Base-by-base conservation (phyloP, 2,329 filamentous ascomycete genomes). In the Gaeumannomyces tritici region DNA sequence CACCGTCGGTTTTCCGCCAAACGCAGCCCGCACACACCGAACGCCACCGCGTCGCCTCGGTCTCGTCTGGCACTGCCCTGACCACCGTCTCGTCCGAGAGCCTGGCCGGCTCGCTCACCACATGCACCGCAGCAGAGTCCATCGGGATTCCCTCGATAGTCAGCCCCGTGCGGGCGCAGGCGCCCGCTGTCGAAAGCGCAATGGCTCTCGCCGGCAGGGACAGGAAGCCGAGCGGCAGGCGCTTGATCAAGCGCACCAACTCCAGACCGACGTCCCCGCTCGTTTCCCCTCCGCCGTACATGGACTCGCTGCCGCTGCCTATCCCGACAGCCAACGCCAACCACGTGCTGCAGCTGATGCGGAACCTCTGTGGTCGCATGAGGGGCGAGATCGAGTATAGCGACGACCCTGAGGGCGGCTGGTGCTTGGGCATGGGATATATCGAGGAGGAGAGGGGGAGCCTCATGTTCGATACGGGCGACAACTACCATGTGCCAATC, bases 391-490 rank as follows among this genome's bases (percentile, higher is more conserved):
- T 92, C 33, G 87, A 90, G 66, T 93, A 90, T 70, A 85, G 89
- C 68, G 79, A 55, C 56, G 84, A 85, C 51, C 78, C 80, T 18
- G 77, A 78, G 28, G 84, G 81, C 21, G 78, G 81, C 1, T 95
- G 90, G 90, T 80, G 82, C 63, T 74, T 80, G 42, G 89, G 89
- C n/a, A 83, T 88, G 65, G 89, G 88, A 70, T 91, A 87, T 70
- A 90, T 95, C 65, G 88, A 93, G 65, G 88, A 91, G 63, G 87
- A 90, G 58, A 84, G 83, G 63, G 90, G 89, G 2, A 87, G 85
- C 67, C 75, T 95, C 65, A 86, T 93, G 77, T 89, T 89, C 69
- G 88, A 92, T 72, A 83, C 87, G 3, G 87, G 86, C 63, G 87
- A 87, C 62, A 84, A 82, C 67, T 86, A 87, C 64, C 85, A 89